A percentile compares a stretch with the other conserved stretches of the same genome.
Conservation (phyloP, 2,329 filamentous ascomycete species). For the Allantophomopsis cytisporea region DNA sequence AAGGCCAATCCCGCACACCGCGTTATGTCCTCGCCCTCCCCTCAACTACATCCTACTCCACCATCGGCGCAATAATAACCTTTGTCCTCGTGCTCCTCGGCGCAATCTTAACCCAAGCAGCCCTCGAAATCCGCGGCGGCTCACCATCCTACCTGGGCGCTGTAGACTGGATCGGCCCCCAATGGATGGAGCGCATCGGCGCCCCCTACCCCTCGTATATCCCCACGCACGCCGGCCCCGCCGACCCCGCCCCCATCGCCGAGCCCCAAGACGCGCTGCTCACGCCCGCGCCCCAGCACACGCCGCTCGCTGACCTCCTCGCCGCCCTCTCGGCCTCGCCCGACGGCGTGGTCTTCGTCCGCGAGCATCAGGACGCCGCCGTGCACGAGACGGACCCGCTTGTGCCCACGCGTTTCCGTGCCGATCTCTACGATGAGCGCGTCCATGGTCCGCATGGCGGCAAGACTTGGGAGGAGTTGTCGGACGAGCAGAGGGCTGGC, state of each 20-base stretch:
- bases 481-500: conserved; percentile 10
- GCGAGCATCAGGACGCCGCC: conserved; percentile 1
- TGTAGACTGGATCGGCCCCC: conserved; percentile 9
- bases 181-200: conserved; percentile 12
- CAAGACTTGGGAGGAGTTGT: conserved; percentile 16
- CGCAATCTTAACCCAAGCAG: conserved; percentile 13
- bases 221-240: too few species aligned
- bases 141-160: conserved; percentile 11
- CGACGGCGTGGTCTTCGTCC: background rate
- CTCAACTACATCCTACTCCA: conserved; percentile 10
- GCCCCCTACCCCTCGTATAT: conserved; percentile 7
- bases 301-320: too few species aligned
- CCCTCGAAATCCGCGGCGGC: conserved; percentile 16
- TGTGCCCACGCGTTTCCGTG: conserved; percentile 5
- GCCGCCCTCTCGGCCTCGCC: background rate
- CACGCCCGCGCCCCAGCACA: too few species aligned
- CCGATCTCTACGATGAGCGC: conserved; percentile 11
- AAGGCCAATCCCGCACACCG: conserved; percentile 14
- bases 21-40: conserved; percentile 17
- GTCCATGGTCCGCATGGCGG: conserved; percentile 9
- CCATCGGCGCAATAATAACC: conserved; percentile 8
- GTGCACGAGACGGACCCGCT: conserved; percentile 4
- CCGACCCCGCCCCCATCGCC: background rate
- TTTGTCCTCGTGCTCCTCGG: conserved; percentile 10
- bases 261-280: conserved; percentile 1